phyloP scores from a whole-genome alignment of 1,284 basidiomycete genomes.

The Apiotrichum veenhuisii region DNA sequence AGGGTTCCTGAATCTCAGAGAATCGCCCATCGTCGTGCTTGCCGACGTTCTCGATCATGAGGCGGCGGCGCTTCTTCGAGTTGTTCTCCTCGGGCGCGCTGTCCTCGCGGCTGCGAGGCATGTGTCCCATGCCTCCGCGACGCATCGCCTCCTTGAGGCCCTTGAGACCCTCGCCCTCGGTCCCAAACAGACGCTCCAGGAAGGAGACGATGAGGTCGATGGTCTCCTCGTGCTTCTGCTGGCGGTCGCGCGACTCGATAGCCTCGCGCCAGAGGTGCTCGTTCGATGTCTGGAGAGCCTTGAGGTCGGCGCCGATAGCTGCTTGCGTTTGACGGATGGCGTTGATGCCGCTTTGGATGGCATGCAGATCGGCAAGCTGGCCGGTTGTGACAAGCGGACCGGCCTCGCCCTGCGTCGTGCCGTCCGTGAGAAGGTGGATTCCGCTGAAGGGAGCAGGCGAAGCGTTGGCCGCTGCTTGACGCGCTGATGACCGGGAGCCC shows the following conservation, averaged over 20 bases:
- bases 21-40: slow-evolving; percentile 24
- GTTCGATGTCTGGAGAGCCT: slow-evolving; percentile 82
- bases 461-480: slow-evolving; percentile 23
- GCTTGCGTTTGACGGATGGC: slow-evolving; percentile 89
- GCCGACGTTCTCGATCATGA: slow-evolving; percentile 39
- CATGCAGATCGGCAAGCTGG: slow-evolving; percentile 37
- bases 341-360: slow-evolving; percentile 64
- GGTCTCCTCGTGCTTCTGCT: slow-evolving; percentile 93
- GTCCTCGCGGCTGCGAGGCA: slow-evolving; percentile 28
- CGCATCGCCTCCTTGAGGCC: slow-evolving; percentile 44
- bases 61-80: slow-evolving; percentile 35
- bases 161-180: slow-evolving; percentile 45
- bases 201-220: slow-evolving; percentile 94
- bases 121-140: slow-evolving; percentile 23
- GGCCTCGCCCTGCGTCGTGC: slow-evolving; percentile 40
- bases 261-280: slow-evolving; percentile 91
- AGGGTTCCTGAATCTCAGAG: slow-evolving; percentile 29
- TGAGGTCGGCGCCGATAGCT: slow-evolving; percentile 79
- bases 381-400: slow-evolving; percentile 25
- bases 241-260: slow-evolving; percentile 68
- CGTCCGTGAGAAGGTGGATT: slow-evolving; percentile 43
- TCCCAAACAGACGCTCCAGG: slow-evolving; percentile 85
- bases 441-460: slow-evolving; percentile 4
- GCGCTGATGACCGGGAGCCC: slow-evolving; percentile 31
- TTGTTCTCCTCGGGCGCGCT: slow-evolving; percentile 22